Evolutionary conservation across 768 basidiomycete genomes (phyloP).

Genomic region (Mycena floridula): DNA sequence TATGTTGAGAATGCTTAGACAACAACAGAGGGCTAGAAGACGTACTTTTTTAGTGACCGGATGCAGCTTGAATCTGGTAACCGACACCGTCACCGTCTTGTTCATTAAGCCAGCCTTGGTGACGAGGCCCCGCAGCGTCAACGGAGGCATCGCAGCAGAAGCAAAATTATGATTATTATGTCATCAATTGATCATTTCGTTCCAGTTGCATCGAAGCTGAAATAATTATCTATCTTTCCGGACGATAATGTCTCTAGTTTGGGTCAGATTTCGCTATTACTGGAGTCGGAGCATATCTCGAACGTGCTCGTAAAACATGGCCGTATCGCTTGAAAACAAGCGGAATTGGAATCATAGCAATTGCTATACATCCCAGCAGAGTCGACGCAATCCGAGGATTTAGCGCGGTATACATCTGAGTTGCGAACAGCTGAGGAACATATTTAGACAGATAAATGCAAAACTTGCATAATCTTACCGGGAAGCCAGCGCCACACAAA

Average conservation of each 20-base stretch:
- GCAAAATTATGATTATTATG: too few relatives aligned
- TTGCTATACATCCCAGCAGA: slow-evolving; percentile 44
- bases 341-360: slow-evolving; percentile 47
- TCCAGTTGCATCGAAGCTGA: not conserved
- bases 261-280: too few relatives aligned
- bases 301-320: slow-evolving; percentile 32
- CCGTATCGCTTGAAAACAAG: slow-evolving; percentile 39
- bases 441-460: slow-evolving; percentile 1
- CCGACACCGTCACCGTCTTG: slow-evolving; percentile 81
- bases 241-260: too few relatives aligned
- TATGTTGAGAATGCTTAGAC: slow-evolving; percentile 5
- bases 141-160: slow-evolving; percentile 56
- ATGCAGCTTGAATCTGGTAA: slow-evolving; percentile 69
- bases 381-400: slow-evolving; percentile 56
- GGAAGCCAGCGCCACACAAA: slow-evolving; percentile 47
- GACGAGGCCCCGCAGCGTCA: slow-evolving; percentile 68
- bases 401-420: slow-evolving; percentile 46
- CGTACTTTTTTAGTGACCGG: slow-evolving; percentile 71
- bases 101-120: slow-evolving; percentile 80
- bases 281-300: slow-evolving; percentile 31
- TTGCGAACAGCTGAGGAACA: slow-evolving; percentile 37
- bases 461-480: slow-evolving; percentile 22
- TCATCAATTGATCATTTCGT: not conserved
- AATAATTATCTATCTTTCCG: not conserved
- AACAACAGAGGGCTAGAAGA: slow-evolving; percentile 1